These are phyloP conservation scores for Collybiopsis luxurians DNA, from an alignment of 768 basidiomycete genomes.

Conservation along the genomic window DNA sequence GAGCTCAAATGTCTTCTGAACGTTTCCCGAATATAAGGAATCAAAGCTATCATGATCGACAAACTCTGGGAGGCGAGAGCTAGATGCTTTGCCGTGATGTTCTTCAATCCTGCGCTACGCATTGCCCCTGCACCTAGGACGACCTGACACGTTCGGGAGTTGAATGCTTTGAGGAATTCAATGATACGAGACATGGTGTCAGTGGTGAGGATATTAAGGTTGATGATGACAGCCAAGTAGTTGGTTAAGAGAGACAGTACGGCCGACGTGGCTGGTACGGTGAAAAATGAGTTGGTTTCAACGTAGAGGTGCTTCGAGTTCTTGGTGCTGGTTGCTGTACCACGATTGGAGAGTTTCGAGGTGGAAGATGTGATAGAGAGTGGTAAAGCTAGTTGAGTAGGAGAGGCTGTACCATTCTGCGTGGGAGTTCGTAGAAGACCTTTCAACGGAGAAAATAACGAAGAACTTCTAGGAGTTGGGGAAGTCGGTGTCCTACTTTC, in stretches of 20 bases:
- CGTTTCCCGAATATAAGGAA: slow-evolving; percentile 94
- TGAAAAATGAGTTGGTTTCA: slow-evolving; percentile 82
- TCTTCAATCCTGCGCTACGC: slow-evolving; percentile 95
- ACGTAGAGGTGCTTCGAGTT: slow-evolving; percentile 65
- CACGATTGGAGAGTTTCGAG: slow-evolving; percentile 10
- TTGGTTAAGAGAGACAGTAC: slow-evolving; percentile 72
- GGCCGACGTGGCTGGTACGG: slow-evolving; percentile 82
- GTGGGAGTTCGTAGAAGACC: slow-evolving; percentile 10
- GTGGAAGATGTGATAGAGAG: slow-evolving; percentile 19
- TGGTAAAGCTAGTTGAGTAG: slow-evolving; percentile 10
- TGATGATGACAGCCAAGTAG: slow-evolving; percentile 86
- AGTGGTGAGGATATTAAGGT: slow-evolving; percentile 84
- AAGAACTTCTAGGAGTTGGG: slow-evolving; percentile 6
- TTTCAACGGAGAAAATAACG: slow-evolving; percentile 11
- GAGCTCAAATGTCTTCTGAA: slow-evolving; percentile 91
- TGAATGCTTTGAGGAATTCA: slow-evolving; percentile 96
- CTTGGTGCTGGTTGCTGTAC: slow-evolving; percentile 16
- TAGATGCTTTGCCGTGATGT: slow-evolving; percentile 96
- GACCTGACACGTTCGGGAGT: slow-evolving; percentile 96
- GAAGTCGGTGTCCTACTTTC: slow-evolving; percentile 13
- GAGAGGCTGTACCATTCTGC: slow-evolving; percentile 14
- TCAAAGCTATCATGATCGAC: slow-evolving; percentile 89
- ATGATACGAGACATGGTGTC: slow-evolving; percentile 94
- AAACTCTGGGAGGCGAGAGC: slow-evolving; percentile 95
- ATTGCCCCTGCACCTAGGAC: slow-evolving; percentile 99